Conservation (phyloP, 805 yeast species). For the Candida coquimbonensis region DNA sequence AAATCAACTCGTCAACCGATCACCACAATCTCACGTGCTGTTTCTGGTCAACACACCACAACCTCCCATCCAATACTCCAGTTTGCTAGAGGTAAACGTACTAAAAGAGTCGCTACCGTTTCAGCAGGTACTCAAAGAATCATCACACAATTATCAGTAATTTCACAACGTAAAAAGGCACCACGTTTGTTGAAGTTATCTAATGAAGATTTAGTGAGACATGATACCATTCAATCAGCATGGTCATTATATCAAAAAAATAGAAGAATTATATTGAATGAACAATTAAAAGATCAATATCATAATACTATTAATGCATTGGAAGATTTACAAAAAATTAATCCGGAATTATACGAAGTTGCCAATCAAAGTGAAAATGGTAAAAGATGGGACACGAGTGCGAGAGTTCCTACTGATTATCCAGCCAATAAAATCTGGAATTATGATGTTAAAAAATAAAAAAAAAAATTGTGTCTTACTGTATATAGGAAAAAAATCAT, state of each 20-base stretch:
- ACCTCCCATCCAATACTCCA: conserved; percentile 9
- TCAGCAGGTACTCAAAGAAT: conserved; percentile 43
- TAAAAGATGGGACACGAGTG: conserved; percentile 70
- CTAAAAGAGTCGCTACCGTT: conserved; percentile 29
- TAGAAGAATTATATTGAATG: conserved; percentile 35
- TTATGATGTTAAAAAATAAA: conserved; percentile 32
- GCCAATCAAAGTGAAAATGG: conserved; percentile 54
- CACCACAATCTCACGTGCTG: neutral
- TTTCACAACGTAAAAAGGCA: conserved; percentile 82
- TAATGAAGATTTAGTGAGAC: conserved; percentile 79
- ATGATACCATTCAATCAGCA: conserved; percentile 72
- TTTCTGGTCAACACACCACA: neutral
- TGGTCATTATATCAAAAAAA: conserved; percentile 63
- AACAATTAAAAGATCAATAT: conserved; percentile 52
- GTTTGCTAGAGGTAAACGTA: conserved; percentile 44
- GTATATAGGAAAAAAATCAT: neutral
- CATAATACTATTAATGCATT: conserved; percentile 62
- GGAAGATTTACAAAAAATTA: conserved; percentile 50
- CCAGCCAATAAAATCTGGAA: conserved; percentile 85
- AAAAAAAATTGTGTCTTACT: neutral
- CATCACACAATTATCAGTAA: conserved; percentile 58
- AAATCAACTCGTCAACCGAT: neutral
- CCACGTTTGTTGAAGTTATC: conserved; percentile 73
- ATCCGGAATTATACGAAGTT: conserved; percentile 48
- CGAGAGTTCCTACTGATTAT: conserved; percentile 82